phyloP scores from a whole-genome alignment of 805 yeast species.

The Pichia cephalocereana region DNA sequence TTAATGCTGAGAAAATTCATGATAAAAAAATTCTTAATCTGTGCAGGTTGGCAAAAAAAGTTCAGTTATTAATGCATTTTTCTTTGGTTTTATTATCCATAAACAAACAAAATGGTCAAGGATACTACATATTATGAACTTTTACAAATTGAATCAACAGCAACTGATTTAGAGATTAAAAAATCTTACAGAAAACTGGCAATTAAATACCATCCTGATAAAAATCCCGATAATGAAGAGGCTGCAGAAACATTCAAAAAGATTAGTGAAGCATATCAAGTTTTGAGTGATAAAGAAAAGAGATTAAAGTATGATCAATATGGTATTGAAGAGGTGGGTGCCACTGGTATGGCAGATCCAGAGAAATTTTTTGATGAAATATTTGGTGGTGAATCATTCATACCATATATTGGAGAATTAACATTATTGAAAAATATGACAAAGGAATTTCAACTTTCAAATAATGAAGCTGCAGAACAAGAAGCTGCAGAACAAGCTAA shows the following conservation, averaged over 20 bases:
- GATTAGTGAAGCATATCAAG: conserved; percentile 63
- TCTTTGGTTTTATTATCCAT: not conserved
- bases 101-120: conserved; percentile 50
- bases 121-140: conserved; percentile 85
- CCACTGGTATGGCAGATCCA: conserved; percentile 71
- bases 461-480: conserved; percentile 18
- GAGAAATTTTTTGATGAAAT: conserved; percentile 73
- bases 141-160: conserved; percentile 57
- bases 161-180: conserved; percentile 76
- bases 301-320: conserved; percentile 72
- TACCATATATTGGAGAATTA: conserved; percentile 72
- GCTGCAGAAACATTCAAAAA: conserved; percentile 86
- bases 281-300: conserved; percentile 62
- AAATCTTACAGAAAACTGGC: conserved; percentile 91
- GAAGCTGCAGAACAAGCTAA: conserved; percentile 33
- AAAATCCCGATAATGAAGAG: conserved; percentile 86
- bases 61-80: too few relatives aligned
- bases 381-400: conserved; percentile 76
- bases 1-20: too few relatives aligned
- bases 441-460: conserved; percentile 43
- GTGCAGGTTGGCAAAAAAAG: too few relatives aligned
- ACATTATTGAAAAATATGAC: conserved; percentile 56
- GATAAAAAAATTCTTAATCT: too few relatives aligned
- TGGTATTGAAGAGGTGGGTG: conserved; percentile 50
- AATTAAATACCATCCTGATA: conserved; percentile 87